Conservation (phyloP, 1,284 basidiomycete genomes). For the Tilletia caries region DNA sequence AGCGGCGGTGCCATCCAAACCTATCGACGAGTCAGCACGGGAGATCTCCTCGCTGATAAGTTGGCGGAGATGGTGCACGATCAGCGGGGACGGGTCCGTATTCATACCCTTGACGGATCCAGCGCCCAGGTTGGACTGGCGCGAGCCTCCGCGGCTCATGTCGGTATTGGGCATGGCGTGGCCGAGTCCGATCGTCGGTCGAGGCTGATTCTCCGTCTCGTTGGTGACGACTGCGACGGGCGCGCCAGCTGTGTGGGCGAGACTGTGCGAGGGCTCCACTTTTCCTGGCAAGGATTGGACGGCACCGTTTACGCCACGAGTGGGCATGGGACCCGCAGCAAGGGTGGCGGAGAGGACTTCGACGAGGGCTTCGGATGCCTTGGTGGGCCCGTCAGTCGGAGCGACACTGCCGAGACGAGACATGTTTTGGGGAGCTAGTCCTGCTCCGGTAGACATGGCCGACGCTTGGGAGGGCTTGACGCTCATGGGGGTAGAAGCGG, state of each 20-base stretch:
- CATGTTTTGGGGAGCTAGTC: not conserved
- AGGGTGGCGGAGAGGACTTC: constrained; percentile 8
- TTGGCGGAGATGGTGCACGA: constrained; percentile 6
- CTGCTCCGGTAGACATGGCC: not conserved
- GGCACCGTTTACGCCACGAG: not conserved
- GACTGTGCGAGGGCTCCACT: constrained; percentile 11
- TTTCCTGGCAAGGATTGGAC: not conserved
- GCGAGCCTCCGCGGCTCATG: not conserved
- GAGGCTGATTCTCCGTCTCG: not conserved
- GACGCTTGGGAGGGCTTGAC: constrained; percentile 10
- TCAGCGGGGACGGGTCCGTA: not conserved
- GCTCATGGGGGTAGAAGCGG: not conserved
- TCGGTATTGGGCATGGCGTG: constrained; percentile 10
- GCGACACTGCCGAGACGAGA: not conserved
- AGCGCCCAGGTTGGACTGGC: not conserved
- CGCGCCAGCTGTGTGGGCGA: constrained; percentile 4
- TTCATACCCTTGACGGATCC: not conserved
- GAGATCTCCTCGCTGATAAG: constrained; percentile 4
- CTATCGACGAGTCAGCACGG: not conserved
- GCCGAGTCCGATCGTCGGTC: not conserved
- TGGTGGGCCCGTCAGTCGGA: not conserved
- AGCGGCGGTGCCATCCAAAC: not conserved
- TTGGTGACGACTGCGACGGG: not conserved
- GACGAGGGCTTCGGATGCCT: constrained; percentile 11
- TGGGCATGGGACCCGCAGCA: not conserved